Conservation (phyloP, 257 asterid species). For the Rhazya stricta region DNA sequence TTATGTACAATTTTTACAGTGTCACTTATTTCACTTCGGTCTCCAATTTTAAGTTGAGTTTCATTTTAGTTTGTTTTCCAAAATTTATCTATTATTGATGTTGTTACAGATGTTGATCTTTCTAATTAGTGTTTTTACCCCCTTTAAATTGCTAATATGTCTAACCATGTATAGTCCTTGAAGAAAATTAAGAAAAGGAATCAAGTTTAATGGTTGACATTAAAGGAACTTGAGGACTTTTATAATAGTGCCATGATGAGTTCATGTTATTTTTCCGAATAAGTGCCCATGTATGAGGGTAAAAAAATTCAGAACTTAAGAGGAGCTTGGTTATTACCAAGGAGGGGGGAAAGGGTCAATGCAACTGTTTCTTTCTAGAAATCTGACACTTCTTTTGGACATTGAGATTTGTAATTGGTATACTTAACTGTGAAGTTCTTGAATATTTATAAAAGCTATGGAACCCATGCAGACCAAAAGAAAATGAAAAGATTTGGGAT, state of each 20-base stretch:
- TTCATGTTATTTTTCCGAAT: background rate
- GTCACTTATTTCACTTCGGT: background rate
- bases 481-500: slow-evolving; percentile 56
- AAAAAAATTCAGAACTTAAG: background rate
- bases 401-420: background rate
- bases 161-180: no score
- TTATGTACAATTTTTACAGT: background rate
- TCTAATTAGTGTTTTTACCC: background rate
- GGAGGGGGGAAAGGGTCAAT: background rate
- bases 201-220: background rate
- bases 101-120: background rate
- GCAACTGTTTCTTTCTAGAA: background rate
- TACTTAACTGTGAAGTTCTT: background rate
- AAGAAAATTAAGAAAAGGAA: background rate
- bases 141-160: background rate
- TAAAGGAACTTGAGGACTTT: background rate
- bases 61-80: background rate
- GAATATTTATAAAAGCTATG: background rate
- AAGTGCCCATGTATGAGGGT: background rate
- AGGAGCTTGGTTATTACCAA: background rate
- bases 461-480: slow-evolving; percentile 63
- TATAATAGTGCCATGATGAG: background rate
- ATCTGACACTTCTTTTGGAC: background rate
- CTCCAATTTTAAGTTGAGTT: background rate
- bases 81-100: background rate